Conservation (phyloP, 192 early-diverging fungal species). For the Backusella tarrabulga region DNA sequence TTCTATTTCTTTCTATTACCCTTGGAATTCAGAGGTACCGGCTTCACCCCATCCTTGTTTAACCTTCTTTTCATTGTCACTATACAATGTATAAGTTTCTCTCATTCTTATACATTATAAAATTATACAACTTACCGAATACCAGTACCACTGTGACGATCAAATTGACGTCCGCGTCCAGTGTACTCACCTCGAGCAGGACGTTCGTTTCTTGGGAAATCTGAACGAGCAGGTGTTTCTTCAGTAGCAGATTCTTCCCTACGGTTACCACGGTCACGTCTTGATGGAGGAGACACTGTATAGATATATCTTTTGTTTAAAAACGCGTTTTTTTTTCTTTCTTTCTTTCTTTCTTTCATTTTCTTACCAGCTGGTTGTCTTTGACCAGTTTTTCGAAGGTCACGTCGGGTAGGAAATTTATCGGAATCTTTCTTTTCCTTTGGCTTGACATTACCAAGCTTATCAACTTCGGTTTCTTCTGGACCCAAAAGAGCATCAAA, state of each 20-base stretch:
- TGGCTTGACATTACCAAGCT: conserved; percentile 7
- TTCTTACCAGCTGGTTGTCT: conserved; percentile 14
- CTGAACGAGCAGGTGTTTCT: background rate
- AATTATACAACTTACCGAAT: conserved; percentile 30
- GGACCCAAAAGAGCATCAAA: conserved; percentile 5
- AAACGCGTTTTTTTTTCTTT: background rate
- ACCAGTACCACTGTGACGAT: conserved; percentile 80
- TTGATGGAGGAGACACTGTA: conserved; percentile 11
- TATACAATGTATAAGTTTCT: conserved; percentile 1
- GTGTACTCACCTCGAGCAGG: background rate
- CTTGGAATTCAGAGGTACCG: conserved; percentile 51
- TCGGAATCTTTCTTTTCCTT: conserved; percentile 4
- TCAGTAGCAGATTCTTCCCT: background rate
- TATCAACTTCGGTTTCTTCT: conserved; percentile 8
- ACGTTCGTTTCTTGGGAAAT: background rate
- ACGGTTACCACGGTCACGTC: conserved; percentile 15
- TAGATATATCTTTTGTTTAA: background rate
- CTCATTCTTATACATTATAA: background rate
- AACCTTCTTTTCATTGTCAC: conserved; percentile 89
- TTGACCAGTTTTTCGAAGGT: background rate
- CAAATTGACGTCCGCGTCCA: conserved; percentile 56
- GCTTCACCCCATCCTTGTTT: conserved; percentile 77
- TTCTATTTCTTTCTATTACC: conserved; percentile 13
- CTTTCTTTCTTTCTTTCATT: too few species aligned
- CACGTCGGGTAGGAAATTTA: conserved; percentile 9